A percentile compares a stretch with the other conserved stretches of the same genome.
These are phyloP conservation scores for Thermochaetoides thermophila DNA, from an alignment of 495 filamentous ascomycete genomes.

Conservation along the genomic window DNA sequence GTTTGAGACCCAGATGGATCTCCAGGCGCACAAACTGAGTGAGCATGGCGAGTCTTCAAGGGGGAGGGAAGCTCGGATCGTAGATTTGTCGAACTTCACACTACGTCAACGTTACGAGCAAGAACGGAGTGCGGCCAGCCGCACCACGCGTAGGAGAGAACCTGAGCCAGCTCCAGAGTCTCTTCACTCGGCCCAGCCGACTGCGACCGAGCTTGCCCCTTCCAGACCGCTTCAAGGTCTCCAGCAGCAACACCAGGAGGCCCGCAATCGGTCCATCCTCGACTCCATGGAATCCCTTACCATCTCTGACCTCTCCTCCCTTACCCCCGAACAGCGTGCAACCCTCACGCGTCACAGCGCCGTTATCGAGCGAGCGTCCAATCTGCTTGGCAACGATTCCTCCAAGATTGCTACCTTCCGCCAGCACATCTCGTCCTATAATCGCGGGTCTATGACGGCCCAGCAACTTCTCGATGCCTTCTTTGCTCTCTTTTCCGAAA, in stretches of 20 bases:
- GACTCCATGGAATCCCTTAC: slow-evolving; percentile 26
- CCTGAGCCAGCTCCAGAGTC: slow-evolving; percentile 59
- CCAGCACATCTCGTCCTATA: slow-evolving; percentile 57
- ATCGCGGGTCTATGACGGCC: slow-evolving; percentile 48
- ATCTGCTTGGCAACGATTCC: slow-evolving; percentile 58
- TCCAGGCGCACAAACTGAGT: slow-evolving; percentile 43
- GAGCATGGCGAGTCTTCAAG: slow-evolving; percentile 34
- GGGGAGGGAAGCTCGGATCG: slow-evolving; percentile 69
- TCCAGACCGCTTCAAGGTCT: no score
- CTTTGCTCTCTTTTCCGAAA: slow-evolving; percentile 63
- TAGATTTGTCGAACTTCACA: slow-evolving; percentile 79
- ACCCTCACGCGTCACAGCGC: slow-evolving; percentile 59
- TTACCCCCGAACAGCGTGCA: slow-evolving; percentile 63
- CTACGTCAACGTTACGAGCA: slow-evolving; percentile 55
- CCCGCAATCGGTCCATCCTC: slow-evolving; percentile 19
- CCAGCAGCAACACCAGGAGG: slow-evolving; percentile 89
- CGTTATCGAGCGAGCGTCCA: slow-evolving; percentile 72
- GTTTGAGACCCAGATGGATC: slow-evolving; percentile 83
- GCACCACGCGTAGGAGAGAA: slow-evolving; percentile 27
- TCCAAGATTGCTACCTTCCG: slow-evolving; percentile 66
- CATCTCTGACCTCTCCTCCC: slow-evolving; percentile 25
- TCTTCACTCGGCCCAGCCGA: slow-evolving; percentile 64
- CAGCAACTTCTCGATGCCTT: slow-evolving; percentile 68
- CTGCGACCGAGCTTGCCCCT: slow-evolving; percentile 77
- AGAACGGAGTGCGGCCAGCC: slow-evolving; percentile 37